These are phyloP conservation scores for Curvularia sp. DNA, from an alignment of 2,329 filamentous ascomycete species.

Conservation along the genomic window DNA sequence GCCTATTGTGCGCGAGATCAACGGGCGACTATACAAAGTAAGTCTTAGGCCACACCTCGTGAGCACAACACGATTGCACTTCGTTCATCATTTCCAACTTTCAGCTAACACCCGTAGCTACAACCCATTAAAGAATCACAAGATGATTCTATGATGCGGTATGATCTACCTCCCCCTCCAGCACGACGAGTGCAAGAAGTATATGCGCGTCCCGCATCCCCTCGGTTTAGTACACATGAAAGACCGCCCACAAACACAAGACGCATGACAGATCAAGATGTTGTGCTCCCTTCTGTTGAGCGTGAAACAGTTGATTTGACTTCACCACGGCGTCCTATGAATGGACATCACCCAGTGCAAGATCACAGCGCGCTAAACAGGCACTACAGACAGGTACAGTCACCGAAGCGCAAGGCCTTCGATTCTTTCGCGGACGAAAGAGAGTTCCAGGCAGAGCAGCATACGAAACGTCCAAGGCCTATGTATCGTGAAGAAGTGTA, in stretches of 20 bases:
- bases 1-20: slow-evolving; percentile 34
- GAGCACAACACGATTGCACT: slow-evolving; percentile 24
- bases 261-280: slow-evolving; percentile 42
- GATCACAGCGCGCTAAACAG: slow-evolving; percentile 14
- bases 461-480: slow-evolving; percentile 25
- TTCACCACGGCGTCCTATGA: slow-evolving; percentile 23
- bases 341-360: slow-evolving; percentile 15
- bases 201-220: slow-evolving; percentile 21
- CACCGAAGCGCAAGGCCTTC: slow-evolving; percentile 31
- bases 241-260: slow-evolving; percentile 27
- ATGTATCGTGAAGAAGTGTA: slow-evolving; percentile 20
- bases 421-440: slow-evolving; percentile 17
- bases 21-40: slow-evolving; percentile 47
- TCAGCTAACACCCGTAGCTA: slow-evolving; percentile 41
- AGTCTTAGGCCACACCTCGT: slow-evolving; percentile 32
- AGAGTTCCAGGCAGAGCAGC: slow-evolving; percentile 14
- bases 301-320: slow-evolving; percentile 33
- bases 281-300: slow-evolving; percentile 47
- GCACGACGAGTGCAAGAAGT: slow-evolving; percentile 23
- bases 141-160: slow-evolving; percentile 24
- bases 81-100: slow-evolving; percentile 4
- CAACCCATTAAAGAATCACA: slow-evolving; percentile 35
- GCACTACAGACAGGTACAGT: slow-evolving; percentile 16
- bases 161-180: slow-evolving; percentile 21
- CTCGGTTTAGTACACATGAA: slow-evolving; percentile 23